phyloP scores from a whole-genome alignment of 768 basidiomycete species.

The Chlorophyllum brunneum region DNA sequence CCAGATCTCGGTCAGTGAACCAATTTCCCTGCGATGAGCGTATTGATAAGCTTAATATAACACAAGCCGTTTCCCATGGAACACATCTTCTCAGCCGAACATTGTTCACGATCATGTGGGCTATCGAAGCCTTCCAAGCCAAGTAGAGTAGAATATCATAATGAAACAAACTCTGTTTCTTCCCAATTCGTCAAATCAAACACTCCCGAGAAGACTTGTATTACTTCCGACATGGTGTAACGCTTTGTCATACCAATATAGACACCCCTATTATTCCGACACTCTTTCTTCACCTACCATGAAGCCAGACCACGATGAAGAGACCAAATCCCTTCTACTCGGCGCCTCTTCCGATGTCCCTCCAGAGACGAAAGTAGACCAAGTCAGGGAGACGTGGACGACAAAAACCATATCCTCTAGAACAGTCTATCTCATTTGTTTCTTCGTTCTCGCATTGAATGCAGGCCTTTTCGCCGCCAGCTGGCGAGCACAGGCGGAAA shows the following conservation, averaged over 20 bases:
- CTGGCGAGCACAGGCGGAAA: conserved; percentile 4
- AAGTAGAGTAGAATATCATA: not conserved
- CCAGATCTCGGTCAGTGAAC: conserved; percentile 4
- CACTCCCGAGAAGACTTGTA: not conserved
- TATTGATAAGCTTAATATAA: conserved; percentile 3
- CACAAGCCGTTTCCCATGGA: conserved; percentile 10
- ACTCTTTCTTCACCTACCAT: not conserved
- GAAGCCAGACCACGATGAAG: conserved; percentile 1
- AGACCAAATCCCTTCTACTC: conserved; percentile 5
- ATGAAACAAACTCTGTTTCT: conserved; percentile 6
- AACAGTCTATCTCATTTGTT: conserved; percentile 3
- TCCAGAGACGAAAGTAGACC: not conserved
- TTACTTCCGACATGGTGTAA: conserved; percentile 9
- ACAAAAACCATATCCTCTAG: not conserved
- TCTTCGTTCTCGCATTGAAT: conserved; percentile 1
- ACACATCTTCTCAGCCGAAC: not conserved
- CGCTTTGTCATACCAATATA: not conserved
- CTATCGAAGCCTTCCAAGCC: not conserved
- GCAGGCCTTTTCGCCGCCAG: conserved; percentile 2
- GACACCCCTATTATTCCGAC: not conserved
- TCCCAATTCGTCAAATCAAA: not conserved
- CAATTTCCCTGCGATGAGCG: not conserved
- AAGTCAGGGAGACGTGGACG: not conserved
- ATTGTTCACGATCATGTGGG: not conserved
- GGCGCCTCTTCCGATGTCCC: not conserved